Evolutionary conservation across 495 filamentous ascomycete genomes (phyloP).

Genomic region (Neurospora hispaniola): DNA sequence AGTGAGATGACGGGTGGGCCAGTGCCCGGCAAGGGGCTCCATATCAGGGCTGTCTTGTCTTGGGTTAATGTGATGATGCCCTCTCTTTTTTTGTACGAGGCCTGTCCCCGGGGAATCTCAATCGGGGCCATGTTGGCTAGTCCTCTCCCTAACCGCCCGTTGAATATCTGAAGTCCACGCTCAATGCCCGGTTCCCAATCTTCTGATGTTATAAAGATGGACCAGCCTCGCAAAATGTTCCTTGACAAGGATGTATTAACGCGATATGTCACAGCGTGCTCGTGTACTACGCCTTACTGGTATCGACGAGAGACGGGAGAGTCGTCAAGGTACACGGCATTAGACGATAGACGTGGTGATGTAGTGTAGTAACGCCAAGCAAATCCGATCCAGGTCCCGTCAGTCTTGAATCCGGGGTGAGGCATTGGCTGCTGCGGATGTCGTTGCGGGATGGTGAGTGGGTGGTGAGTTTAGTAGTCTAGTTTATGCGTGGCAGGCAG

Average conservation of each 20-base stretch:
- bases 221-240: background rate
- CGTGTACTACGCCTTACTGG: background rate
- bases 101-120: slow-evolving; percentile 56
- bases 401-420: background rate
- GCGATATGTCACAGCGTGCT: background rate
- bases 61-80: slow-evolving; percentile 64
- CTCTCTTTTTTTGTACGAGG: slow-evolving; percentile 94
- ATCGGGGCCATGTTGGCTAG: slow-evolving; percentile 21
- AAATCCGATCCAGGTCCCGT: background rate
- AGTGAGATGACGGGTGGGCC: slow-evolving; percentile 54
- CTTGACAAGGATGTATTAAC: background rate
- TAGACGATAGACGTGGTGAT: background rate
- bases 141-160: background rate
- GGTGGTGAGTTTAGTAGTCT: background rate
- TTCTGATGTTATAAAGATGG: background rate
- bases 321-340: background rate
- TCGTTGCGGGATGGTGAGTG: background rate
- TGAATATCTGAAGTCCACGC: background rate
- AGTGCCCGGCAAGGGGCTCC: slow-evolving; percentile 55
- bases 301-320: background rate
- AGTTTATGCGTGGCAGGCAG: background rate
- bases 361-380: background rate
- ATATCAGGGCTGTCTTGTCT: slow-evolving; percentile 62
- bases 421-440: background rate
- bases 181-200: background rate